Conservation (phyloP, 495 filamentous ascomycete genomes). For the Podospora bellae-mahoneyi region DNA sequence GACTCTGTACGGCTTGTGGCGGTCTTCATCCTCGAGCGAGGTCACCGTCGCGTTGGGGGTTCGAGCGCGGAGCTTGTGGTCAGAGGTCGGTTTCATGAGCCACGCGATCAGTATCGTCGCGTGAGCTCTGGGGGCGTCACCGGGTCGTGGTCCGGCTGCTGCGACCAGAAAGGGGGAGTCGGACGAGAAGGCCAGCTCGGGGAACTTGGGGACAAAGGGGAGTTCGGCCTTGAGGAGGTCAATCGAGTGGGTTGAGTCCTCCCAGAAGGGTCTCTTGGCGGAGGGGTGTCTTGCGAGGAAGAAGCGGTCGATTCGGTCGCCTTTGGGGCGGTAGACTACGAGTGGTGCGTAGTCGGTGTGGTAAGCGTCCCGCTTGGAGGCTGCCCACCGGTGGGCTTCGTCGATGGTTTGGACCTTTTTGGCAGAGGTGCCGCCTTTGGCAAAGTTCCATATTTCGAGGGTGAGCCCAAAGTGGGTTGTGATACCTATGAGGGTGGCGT, state of each 20-base stretch:
- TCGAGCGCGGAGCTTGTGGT: constrained; percentile 17
- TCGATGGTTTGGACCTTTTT: constrained; percentile 34
- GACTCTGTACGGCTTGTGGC: constrained; percentile 28
- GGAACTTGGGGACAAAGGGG: constrained; percentile 32
- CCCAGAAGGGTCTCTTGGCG: constrained; percentile 27
- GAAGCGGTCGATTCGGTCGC: constrained; percentile 31
- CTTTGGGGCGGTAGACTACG: constrained; percentile 30
- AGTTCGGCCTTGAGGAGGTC: constrained; percentile 24
- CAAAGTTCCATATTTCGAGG: constrained; percentile 33
- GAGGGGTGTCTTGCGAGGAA: constrained; percentile 24
- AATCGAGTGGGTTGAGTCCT: constrained; percentile 28
- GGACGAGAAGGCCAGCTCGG: constrained; percentile 30
- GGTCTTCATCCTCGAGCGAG: constrained; percentile 15
- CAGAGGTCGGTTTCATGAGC: constrained; percentile 27
- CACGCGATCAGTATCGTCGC: constrained; percentile 30
- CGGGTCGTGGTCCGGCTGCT: constrained; percentile 28
- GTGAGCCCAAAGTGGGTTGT: constrained; percentile 32
- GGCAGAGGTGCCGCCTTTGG: constrained; percentile 19
- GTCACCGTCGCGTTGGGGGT: constrained; percentile 20
- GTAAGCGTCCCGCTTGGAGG: constrained; percentile 24
- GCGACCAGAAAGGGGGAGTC: constrained; percentile 28
- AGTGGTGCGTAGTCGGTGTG: constrained; percentile 26
- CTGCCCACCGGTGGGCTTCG: constrained; percentile 33
- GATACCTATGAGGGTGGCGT: constrained; percentile 26
- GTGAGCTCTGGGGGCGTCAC: constrained; percentile 20